Percentiles rank a stretch among this genome's conserved stretches.
These are phyloP conservation scores for Guyanaporus albipodus DNA, from an alignment of 768 basidiomycete species.

Conservation along the genomic window DNA sequence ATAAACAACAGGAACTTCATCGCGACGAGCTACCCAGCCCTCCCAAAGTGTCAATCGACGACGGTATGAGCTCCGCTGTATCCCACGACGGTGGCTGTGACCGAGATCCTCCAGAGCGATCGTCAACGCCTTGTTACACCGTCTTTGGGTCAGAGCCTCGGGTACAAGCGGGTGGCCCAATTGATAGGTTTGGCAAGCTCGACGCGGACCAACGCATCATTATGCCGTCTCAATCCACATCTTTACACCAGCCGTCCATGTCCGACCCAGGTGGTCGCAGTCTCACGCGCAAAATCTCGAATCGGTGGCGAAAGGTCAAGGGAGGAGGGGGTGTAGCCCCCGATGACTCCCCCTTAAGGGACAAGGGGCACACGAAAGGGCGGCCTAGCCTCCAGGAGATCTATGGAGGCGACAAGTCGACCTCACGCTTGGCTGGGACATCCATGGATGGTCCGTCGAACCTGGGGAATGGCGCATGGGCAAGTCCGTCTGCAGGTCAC, in stretches of 20 bases:
- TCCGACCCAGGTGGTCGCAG: constrained; percentile 17
- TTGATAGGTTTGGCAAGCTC: constrained; percentile 28
- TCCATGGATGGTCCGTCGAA: constrained; percentile 19
- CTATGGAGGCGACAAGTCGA: constrained; percentile 9
- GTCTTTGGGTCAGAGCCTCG: constrained; percentile 50
- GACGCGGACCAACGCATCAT: constrained; percentile 3
- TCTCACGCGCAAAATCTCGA: constrained; percentile 37
- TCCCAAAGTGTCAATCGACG: constrained; percentile 26
- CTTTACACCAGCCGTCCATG: constrained; percentile 4
- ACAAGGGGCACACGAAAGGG: constrained; percentile 15
- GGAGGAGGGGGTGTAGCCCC: constrained; percentile 10
- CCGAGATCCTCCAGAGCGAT: constrained; percentile 11
- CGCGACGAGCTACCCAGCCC: constrained; percentile 6
- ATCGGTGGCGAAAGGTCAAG: constrained; percentile 28
- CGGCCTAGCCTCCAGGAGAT: constrained; percentile 36
- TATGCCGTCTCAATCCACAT: background rate
- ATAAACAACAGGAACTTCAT: constrained; percentile 41
- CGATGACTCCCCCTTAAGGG: constrained; percentile 27
- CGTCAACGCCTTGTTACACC: constrained; percentile 50
- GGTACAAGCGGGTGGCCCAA: constrained; percentile 41
- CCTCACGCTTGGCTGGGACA: constrained; percentile 4
- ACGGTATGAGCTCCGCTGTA: constrained; percentile 15
- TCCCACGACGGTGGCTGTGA: constrained; percentile 9
- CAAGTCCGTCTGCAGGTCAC: constrained; percentile 11
- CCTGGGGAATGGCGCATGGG: constrained; percentile 8